Percentiles rank a stretch among this genome's conserved stretches.
Conservation (phyloP, 805 yeast species). For the Kuraishia hungarica region DNA sequence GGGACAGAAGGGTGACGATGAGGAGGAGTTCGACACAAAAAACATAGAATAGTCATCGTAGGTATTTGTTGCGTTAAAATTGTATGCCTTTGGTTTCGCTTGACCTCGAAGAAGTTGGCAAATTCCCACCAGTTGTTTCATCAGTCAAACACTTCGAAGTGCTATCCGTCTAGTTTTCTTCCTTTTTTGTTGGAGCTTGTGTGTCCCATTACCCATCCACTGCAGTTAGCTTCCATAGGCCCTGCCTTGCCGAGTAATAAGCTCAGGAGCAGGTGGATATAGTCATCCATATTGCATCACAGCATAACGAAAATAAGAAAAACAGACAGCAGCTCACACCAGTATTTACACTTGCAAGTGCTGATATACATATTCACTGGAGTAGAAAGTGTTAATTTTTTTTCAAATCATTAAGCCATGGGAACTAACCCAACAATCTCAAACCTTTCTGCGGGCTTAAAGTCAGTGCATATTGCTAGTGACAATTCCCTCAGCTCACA, state of each 20-base stretch:
- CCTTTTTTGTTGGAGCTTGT: too few species aligned
- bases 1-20: background rate
- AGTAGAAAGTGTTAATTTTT: background rate
- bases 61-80: background rate
- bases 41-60: background rate
- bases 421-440: constrained; percentile 20
- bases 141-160: too few species aligned
- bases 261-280: too few species aligned
- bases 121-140: too few species aligned
- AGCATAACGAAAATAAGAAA: too few species aligned
- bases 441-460: constrained; percentile 30
- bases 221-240: too few species aligned
- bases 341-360: background rate
- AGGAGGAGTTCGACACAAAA: background rate
- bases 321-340: background rate
- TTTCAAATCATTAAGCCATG: background rate
- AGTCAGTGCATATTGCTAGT: constrained; percentile 25
- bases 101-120: background rate
- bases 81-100: background rate
- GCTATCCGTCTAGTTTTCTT: too few species aligned
- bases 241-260: too few species aligned
- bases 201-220: too few species aligned
- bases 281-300: too few species aligned
- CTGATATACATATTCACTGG: background rate
- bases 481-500: constrained; percentile 6